Conservation (phyloP, 768 basidiomycete species). For the Lenzites betulinus region DNA sequence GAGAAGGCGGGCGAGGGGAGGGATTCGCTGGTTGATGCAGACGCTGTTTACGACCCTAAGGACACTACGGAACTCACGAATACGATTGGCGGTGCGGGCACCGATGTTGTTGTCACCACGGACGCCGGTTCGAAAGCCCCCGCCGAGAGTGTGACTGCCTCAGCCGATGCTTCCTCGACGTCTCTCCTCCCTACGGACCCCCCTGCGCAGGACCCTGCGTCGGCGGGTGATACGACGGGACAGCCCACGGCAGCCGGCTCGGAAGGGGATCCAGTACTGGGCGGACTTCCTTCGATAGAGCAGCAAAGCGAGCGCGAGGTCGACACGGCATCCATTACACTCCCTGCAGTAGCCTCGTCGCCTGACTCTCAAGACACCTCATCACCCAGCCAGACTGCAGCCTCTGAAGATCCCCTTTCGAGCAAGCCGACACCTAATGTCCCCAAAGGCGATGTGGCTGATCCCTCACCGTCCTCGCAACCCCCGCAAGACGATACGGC, state of each 20-base stretch:
- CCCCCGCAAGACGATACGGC: background rate
- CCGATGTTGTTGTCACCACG: constrained; percentile 3
- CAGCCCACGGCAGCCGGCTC: background rate
- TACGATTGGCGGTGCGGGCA: constrained; percentile 22
- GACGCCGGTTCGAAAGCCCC: background rate
- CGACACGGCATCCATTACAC: background rate
- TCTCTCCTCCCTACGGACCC: too few relatives aligned
- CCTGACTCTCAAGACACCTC: background rate
- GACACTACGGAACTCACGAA: constrained; percentile 23
- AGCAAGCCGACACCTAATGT: background rate
- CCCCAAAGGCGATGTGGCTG: background rate
- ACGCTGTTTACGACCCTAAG: constrained; percentile 16
- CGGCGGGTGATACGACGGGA: background rate
- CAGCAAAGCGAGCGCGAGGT: background rate
- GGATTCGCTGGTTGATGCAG: background rate
- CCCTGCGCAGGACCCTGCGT: background rate
- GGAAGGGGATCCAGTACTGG: background rate
- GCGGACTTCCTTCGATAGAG: background rate
- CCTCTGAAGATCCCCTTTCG: background rate
- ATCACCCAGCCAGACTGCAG: background rate
- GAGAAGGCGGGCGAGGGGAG: background rate
- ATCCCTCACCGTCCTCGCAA: background rate
- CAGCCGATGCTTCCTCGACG: background rate
- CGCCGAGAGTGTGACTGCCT: background rate
- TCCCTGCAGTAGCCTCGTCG: background rate